phyloP scores from a whole-genome alignment of 805 yeast genomes.

The Candida schatavii region DNA sequence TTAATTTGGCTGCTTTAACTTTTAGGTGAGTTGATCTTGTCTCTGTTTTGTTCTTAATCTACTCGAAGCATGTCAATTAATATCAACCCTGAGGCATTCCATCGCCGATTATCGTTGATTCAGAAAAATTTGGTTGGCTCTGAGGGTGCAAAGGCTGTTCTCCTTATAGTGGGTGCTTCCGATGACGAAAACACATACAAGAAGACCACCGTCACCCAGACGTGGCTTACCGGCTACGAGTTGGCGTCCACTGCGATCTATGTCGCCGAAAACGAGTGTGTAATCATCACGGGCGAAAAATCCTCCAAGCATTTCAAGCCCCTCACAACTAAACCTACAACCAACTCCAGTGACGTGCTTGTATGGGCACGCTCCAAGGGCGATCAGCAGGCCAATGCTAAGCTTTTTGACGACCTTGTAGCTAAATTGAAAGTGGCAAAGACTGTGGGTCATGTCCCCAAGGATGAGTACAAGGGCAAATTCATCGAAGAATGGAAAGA shows the following conservation, averaged over 20 bases:
- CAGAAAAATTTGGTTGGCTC: slow-evolving; percentile 31
- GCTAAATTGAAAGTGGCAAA: slow-evolving; percentile 45
- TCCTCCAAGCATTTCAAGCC: slow-evolving; percentile 78
- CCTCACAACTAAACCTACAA: slow-evolving; percentile 43
- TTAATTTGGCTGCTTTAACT: too few relatives aligned
- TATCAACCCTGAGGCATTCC: slow-evolving; percentile 52
- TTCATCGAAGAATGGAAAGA: slow-evolving; percentile 79
- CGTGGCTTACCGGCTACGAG: slow-evolving; percentile 92
- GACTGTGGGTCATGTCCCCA: slow-evolving; percentile 61
- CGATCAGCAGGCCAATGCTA: slow-evolving; percentile 61
- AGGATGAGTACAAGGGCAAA: slow-evolving; percentile 80
- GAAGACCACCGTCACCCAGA: slow-evolving; percentile 81
- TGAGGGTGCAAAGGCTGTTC: slow-evolving; percentile 22
- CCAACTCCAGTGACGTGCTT: slow-evolving; percentile 40
- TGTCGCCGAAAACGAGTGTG: slow-evolving; percentile 55
- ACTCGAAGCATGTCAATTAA: slow-evolving; percentile 31
- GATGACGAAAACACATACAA: slow-evolving; percentile 89
- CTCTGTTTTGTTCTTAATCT: background rate
- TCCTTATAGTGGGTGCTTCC: slow-evolving; percentile 78
- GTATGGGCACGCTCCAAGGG: slow-evolving; percentile 82
- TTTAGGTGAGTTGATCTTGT: too few relatives aligned
- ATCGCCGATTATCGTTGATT: slow-evolving; percentile 46
- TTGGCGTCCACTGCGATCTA: slow-evolving; percentile 86
- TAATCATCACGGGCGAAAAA: slow-evolving; percentile 75
- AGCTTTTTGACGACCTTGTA: slow-evolving; percentile 58